Base-by-base conservation (phyloP, 2,329 filamentous ascomycete genomes). In the Ophiostoma australiae region DNA sequence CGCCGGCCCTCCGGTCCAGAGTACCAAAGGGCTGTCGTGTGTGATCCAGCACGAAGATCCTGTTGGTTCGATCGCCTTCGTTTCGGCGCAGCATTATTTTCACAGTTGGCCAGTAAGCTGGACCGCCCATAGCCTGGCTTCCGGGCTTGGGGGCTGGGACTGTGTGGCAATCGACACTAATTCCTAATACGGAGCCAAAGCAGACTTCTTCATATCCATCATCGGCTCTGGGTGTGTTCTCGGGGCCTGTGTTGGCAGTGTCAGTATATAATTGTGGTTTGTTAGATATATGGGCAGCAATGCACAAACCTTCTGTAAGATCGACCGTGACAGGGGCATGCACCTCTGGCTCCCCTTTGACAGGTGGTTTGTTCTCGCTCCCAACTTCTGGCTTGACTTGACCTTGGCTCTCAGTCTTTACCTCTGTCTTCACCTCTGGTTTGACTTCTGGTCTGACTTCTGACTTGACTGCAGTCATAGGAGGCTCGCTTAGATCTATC, bases 1-100 rank as follows among this genome's bases (percentile, higher is more conserved):
- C 80, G 0, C 93, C 87, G 20, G 89, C 89, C 74, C 84, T 86
- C 63, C 83, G 75, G 75, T 97, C 92, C 5, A 98, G 80, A n/a
- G 84, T 84, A 17, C 92, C 95, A 76, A 97, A 94, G 41, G 90
- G 86, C 55, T 85, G 84, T 3, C 88, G 86, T 0, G 87, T 89
- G 73, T 90, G 85, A 77, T 98, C 94, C 55, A 88, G 85, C 11
- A 93, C 90, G 70, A 90, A 84, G 69, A 97, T 93, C 23, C 84
- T 84, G 66, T 85, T 83, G 15, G 84, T 93, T 23, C 84, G 84
- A 63, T 85, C 83, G 15, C 84, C 84, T 67, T 79, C 80, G 63
- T 88, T 85, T 61, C 91, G 84, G 73, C 86, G 87, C 65, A 95
- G 83, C 0, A 88, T 82, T 41, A 97, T 85, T 77, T 91, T 94